Evolutionary conservation across 805 yeast species (phyloP).

Genomic region (Metschnikowia bowlesiae): DNA sequence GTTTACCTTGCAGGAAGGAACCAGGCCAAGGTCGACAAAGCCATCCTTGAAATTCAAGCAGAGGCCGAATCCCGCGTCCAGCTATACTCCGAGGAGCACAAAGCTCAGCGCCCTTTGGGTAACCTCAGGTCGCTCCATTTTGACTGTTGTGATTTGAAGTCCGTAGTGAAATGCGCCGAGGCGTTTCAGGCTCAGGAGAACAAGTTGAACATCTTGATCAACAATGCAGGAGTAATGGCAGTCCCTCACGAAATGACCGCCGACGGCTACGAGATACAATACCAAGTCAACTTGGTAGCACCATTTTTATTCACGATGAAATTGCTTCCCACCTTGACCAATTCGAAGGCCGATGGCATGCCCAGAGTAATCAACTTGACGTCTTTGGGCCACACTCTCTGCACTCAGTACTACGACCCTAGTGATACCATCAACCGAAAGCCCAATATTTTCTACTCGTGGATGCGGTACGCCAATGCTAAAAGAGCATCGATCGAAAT

Average conservation of each 20-base stretch:
- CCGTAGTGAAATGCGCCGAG: constrained; percentile 18
- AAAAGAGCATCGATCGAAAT: constrained; percentile 32
- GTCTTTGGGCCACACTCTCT: constrained; percentile 31
- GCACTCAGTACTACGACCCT: constrained; percentile 24
- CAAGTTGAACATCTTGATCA: constrained; percentile 30
- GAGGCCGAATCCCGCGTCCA: constrained; percentile 30
- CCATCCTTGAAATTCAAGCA: constrained; percentile 28
- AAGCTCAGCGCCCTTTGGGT: constrained; percentile 16
- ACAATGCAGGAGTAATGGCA: constrained; percentile 42
- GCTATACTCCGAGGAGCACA: constrained; percentile 24
- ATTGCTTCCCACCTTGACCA: constrained; percentile 25
- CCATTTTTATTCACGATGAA: constrained; percentile 32
- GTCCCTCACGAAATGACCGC: constrained; percentile 32
- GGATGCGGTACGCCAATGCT: constrained; percentile 35
- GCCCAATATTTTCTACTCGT: constrained; percentile 26
- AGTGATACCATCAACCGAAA: constrained; percentile 17
- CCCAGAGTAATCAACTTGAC: constrained; percentile 32
- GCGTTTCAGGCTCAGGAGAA: constrained; percentile 23
- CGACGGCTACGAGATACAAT: constrained; percentile 38
- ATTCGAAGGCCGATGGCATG: constrained; percentile 11
- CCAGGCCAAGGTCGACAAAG: constrained; percentile 26
- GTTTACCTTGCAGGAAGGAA: constrained; percentile 37
- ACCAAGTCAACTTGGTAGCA: constrained; percentile 36
- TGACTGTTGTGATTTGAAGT: constrained; percentile 16
- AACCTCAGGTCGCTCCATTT: constrained; percentile 11